Evolutionary conservation across 2,329 filamentous ascomycete genomes (phyloP).

Genomic region (Davidsoniella neocaledoniae): DNA sequence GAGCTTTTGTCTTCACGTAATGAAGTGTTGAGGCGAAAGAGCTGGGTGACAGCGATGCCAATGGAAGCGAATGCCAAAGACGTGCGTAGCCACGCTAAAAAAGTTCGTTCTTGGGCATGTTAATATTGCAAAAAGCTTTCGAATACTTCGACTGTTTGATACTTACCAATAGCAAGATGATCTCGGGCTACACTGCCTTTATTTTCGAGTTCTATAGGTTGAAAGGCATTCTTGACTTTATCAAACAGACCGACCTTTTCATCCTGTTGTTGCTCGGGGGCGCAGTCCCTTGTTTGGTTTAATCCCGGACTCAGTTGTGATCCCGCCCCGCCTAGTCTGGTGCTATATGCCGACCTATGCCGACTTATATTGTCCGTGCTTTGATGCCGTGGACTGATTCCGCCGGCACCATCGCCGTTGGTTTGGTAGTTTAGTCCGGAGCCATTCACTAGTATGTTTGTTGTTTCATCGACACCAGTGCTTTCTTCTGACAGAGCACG

Average conservation of each 20-base stretch:
- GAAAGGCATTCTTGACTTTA: conserved; percentile 20
- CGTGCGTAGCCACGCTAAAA: conserved; percentile 71
- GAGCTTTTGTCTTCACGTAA: conserved; percentile 23
- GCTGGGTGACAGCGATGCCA: conserved; percentile 67
- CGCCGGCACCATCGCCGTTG: neutral
- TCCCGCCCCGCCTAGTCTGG: neutral
- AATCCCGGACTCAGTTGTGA: neutral
- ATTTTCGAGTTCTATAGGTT: conserved; percentile 62
- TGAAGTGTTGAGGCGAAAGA: conserved; percentile 66
- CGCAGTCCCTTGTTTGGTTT: neutral
- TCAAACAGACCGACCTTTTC: conserved; percentile 3
- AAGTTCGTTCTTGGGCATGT: conserved; percentile 49
- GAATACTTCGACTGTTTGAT: neutral
- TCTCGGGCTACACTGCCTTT: conserved; percentile 72
- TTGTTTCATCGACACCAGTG: conserved; percentile 10
- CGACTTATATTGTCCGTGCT: neutral
- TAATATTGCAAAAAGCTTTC: neutral
- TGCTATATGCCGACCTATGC: neutral
- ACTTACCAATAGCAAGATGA: conserved; percentile 57
- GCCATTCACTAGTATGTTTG: conserved; percentile 6
- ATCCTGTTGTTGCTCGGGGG: neutral
- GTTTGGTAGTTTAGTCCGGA: conserved; percentile 11
- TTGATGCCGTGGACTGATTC: neutral
- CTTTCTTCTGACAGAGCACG: neutral
- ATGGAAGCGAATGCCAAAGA: conserved; percentile 69